A percentile compares a stretch with the other conserved stretches of the same genome.
These are phyloP conservation scores for Metschnikowia noctiluminum DNA, from an alignment of 805 yeast species.

Conservation along the genomic window DNA sequence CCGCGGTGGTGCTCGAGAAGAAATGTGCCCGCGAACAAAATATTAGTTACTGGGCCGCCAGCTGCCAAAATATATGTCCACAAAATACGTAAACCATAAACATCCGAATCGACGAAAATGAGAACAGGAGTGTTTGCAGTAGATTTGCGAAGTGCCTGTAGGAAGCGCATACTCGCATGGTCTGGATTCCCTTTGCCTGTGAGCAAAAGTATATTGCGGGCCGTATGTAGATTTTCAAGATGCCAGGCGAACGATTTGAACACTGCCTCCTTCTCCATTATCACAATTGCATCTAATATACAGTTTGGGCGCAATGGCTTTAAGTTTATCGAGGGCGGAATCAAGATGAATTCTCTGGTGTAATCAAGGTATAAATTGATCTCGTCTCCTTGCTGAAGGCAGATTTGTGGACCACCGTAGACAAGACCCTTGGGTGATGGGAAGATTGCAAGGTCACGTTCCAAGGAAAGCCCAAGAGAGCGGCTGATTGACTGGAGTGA, in stretches of 20 bases:
- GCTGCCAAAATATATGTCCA: slow-evolving; percentile 10
- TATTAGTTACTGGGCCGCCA: background rate
- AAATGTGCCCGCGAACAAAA: slow-evolving; percentile 15
- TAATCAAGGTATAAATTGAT: background rate
- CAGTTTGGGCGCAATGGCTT: background rate
- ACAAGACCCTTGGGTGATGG: slow-evolving; percentile 17
- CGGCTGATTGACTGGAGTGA: slow-evolving; percentile 6
- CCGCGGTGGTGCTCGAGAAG: slow-evolving; percentile 15
- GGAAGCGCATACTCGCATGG: slow-evolving; percentile 12
- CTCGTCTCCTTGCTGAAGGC: slow-evolving; percentile 1
- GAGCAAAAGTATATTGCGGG: slow-evolving; percentile 2
- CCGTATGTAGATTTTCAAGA: slow-evolving; percentile 4
- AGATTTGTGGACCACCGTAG: slow-evolving; percentile 11
- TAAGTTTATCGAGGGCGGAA: slow-evolving; percentile 1
- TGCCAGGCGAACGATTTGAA: slow-evolving; percentile 31
- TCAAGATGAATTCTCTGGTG: slow-evolving; percentile 1
- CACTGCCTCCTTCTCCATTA: slow-evolving; percentile 42
- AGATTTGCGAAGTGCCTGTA: slow-evolving; percentile 1
- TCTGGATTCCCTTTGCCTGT: slow-evolving; percentile 21
- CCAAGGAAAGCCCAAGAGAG: slow-evolving; percentile 6
- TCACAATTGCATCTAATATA: slow-evolving; percentile 17
- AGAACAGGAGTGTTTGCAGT: slow-evolving; percentile 8
- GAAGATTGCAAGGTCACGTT: slow-evolving; percentile 6
- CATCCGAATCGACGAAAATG: slow-evolving; percentile 19
- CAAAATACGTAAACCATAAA: slow-evolving; percentile 17